phyloP scores from a whole-genome alignment of 164 flowering plant genomes.

The Umbellularia californica region DNA sequence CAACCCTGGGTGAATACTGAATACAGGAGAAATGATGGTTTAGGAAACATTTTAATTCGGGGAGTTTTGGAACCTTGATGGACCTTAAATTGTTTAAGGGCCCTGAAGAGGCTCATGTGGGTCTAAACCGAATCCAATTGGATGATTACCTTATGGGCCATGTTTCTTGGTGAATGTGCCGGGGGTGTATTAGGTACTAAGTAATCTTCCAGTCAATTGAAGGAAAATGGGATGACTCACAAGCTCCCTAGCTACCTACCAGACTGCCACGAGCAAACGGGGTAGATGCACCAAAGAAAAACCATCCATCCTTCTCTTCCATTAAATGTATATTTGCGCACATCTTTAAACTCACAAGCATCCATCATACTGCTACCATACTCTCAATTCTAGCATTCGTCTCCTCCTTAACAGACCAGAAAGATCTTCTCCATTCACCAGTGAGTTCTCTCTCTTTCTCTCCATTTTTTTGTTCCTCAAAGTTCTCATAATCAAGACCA shows the following conservation, averaged over 20 bases:
- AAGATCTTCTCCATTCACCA: neutral
- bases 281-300: neutral
- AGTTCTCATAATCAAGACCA: no score
- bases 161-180: no score
- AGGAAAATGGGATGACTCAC: neutral
- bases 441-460: neutral
- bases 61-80: no score
- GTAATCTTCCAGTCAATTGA: neutral
- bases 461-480: no score
- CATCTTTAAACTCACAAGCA: neutral
- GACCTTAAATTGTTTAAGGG: no score
- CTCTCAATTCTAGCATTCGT: neutral
- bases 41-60: no score
- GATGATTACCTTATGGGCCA: no score
- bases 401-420: neutral
- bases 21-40: no score
- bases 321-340: neutral
- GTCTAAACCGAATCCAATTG: no score
- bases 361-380: neutral
- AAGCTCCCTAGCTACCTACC: slow-evolving; percentile 1
- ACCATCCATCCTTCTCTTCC: neutral
- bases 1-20: no score
- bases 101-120: no score
- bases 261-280: neutral
- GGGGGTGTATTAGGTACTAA: no score